Base-by-base conservation (phyloP, 2,329 filamentous ascomycete species). In the Colletotrichum limetticola region DNA sequence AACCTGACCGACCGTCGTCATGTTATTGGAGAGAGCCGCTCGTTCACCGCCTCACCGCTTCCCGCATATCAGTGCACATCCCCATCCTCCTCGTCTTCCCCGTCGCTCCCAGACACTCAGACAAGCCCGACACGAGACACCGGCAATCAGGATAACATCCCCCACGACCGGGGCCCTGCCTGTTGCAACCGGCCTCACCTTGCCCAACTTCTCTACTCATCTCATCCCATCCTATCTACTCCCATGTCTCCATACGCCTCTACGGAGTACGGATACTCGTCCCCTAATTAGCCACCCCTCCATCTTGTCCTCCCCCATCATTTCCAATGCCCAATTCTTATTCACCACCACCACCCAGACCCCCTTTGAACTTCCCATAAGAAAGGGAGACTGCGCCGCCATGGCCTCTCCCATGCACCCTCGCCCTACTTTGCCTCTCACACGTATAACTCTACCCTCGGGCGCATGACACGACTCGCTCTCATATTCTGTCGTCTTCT, bases 21-120 rank as follows among this genome's bases (percentile, higher is more conserved):
- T 72, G 64, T 71, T 49, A 73, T 74, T 74, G 73, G 73, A 46
- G 62, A 74, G 70, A 72, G 69, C 60, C 63, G 73, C 73, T 74
- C 70, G 62, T 26, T 70, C 73, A 74, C 73, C 73, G 73, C 73
- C 71, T 74, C 73, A 64, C 62, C 68, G 71, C 71, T 66, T 68
- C 71, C 71, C 71, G 68, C 71, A 74, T 67, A 74, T 74, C 62
- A 72, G 70, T 70, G 70, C 70, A 49, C 70, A 70, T 72, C 66
- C 57, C 55, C 70, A 65, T 72, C 55, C 60, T 57, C 62, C 59
- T 55, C 70, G 57, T 71, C 71, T 66, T 71, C 73, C 61, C 65
- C 61, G 66, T 72, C 69, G 42, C 30, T 55, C 58, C 69, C 42
- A 71, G 55, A 72, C 59, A 70, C 60, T 56, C 60, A 70, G 70